Evolutionary conservation across 2,329 filamentous ascomycete species (phyloP).

Genomic region (Sporothrix protearum): DNA sequence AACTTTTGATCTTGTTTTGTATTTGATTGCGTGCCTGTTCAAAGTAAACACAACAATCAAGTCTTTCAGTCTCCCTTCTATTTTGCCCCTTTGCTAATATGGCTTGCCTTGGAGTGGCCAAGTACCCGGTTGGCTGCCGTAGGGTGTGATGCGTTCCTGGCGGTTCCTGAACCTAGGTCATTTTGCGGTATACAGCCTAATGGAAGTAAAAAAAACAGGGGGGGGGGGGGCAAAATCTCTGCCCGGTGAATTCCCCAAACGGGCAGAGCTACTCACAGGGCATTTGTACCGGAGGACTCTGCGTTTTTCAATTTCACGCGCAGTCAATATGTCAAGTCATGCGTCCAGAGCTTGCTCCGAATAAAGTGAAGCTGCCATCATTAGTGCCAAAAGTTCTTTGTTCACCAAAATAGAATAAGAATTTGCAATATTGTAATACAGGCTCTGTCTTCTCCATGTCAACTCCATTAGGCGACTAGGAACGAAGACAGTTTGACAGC

Average conservation of each 20-base stretch:
- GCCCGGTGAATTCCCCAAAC: too few species aligned
- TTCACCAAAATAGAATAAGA: not conserved
- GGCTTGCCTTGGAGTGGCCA: not conserved
- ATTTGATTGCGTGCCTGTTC: not conserved
- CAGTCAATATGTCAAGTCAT: not conserved
- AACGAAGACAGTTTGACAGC: not conserved
- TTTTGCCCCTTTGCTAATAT: not conserved
- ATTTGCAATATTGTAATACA: not conserved
- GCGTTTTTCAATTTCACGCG: not conserved
- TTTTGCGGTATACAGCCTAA: not conserved
- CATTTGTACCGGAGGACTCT: not conserved
- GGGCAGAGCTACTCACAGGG: too few species aligned
- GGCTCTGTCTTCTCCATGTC: too few species aligned
- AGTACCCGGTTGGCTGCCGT: not conserved
- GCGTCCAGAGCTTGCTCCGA: not conserved
- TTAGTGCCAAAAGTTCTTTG: not conserved
- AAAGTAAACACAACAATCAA: not conserved
- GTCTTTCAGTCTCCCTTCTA: not conserved
- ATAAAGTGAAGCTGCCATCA: not conserved
- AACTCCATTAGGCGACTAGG: not conserved
- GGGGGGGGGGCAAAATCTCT: too few species aligned
- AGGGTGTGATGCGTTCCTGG: not conserved
- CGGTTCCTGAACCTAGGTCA: not conserved
- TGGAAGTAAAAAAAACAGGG: not conserved
- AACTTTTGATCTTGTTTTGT: not conserved